Conservation (phyloP, 306 rosid species). For the Dryas octopetala region DNA sequence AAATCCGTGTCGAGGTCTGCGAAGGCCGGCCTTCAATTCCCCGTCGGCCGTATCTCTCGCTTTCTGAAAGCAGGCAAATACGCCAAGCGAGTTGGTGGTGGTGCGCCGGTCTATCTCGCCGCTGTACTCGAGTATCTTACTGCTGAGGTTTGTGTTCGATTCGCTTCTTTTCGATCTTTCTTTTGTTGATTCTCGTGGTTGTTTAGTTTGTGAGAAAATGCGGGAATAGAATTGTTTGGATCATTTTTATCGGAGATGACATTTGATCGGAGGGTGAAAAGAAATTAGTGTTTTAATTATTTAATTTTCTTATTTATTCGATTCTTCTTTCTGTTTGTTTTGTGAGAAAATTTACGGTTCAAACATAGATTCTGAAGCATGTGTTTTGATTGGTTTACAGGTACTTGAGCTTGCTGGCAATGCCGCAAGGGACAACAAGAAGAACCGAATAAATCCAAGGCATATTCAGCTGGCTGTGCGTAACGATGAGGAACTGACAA, state of each 20-base stretch:
- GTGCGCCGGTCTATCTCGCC: constrained; percentile 78
- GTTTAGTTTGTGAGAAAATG: neutral
- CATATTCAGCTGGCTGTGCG: constrained; percentile 81
- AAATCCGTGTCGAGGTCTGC: constrained; percentile 61
- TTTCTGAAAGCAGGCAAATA: constrained; percentile 73
- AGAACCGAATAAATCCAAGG: constrained; percentile 60
- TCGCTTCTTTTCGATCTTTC: neutral
- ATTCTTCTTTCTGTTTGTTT: too few species aligned
- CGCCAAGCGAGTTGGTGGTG: constrained; percentile 73
- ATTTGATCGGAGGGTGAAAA: neutral
- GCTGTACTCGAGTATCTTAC: constrained; percentile 90
- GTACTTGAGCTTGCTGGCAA: constrained; percentile 63
- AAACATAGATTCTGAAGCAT: too few species aligned
- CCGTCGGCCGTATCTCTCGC: constrained; percentile 80
- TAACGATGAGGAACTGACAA: constrained; percentile 77
- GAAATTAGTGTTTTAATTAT: too few species aligned
- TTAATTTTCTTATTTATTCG: too few species aligned
- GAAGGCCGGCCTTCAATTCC: constrained; percentile 94
- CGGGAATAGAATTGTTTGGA: too few species aligned
- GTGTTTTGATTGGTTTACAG: constrained; percentile 19
- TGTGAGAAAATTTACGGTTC: too few species aligned
- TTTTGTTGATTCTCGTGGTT: neutral
- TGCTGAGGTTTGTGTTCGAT: constrained; percentile 53
- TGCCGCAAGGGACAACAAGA: constrained; percentile 75
- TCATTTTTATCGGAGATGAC: neutral